A percentile compares a stretch with the other conserved stretches of the same genome.
Evolutionary conservation across 106 monocot species (phyloP).

Genomic region (Cymbidium sinense): DNA sequence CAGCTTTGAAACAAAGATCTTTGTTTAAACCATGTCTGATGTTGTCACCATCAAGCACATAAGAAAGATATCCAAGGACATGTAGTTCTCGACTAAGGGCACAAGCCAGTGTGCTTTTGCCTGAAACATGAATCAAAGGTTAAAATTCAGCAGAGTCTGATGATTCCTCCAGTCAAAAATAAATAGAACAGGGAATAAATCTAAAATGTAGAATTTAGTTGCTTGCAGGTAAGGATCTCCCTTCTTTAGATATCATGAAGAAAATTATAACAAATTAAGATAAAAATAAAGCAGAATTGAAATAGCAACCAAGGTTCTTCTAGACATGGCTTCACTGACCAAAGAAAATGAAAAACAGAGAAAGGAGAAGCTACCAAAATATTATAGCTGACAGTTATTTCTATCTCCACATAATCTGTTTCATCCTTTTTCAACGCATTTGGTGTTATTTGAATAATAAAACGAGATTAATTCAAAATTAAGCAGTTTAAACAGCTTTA

Average conservation of each 20-base stretch:
- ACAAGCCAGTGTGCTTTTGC: constrained; percentile 93
- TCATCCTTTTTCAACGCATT: neutral
- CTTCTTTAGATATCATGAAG: neutral
- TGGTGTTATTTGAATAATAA: neutral
- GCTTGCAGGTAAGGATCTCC: neutral
- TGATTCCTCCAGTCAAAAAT: neutral
- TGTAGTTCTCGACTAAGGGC: constrained; percentile 74
- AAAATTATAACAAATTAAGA: neutral
- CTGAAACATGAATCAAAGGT: constrained; percentile 25
- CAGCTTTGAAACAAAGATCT: constrained; percentile 75
- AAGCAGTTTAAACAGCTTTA: neutral
- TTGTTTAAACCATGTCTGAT: constrained; percentile 81
- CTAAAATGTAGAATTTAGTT: neutral
- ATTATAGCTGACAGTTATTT: too few species aligned
- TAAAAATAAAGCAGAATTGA: neutral
- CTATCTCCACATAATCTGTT: too few species aligned
- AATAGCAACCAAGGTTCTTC: neutral
- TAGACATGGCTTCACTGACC: neutral
- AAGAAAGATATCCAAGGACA: constrained; percentile 55
- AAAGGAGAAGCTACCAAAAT: neutral
- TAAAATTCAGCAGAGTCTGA: neutral
- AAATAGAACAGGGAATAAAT: neutral
- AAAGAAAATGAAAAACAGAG: neutral
- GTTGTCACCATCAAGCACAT: constrained; percentile 96
- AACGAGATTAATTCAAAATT: neutral